Base-by-base conservation (phyloP, 306 rosid species). In the Dicorynia guianensis region DNA sequence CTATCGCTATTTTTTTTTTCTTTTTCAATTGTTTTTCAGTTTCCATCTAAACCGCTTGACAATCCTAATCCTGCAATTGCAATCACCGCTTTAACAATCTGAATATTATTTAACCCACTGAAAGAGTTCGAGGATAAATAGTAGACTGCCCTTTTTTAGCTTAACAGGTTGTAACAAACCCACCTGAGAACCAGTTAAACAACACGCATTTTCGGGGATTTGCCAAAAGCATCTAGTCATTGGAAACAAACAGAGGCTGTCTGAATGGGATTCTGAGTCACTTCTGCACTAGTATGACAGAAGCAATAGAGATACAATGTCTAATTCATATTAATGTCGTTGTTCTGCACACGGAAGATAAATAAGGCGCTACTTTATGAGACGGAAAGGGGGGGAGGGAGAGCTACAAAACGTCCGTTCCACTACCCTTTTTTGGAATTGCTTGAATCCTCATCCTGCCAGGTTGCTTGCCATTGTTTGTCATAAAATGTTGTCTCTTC, bases 391-490 rank as follows among this genome's bases (percentile, higher is more conserved):
- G 10, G 33, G 43, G n/a, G 35, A 36, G 39, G 19, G 56, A 47
- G 52, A 69, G 39, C 58, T 30, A 34, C 15, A 42, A 54, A 54
- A 54, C 68, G 50, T 25, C 67, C 65, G 70, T 74, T 65, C 81
- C 64, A 69, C 83, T 88, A 86, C 66, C 88, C 85, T 1, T 77
- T 82, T 75, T 80, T 86, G 72, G 87, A 69, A 78, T 68, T 77
- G 79, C 75, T 74, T 11, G 87, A 67, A 54, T 83, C 85, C 78
- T 96, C 91, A 57, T 92, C 99, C 87, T 89, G 89, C 98, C 99
- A 96, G 76, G 98, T 92, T 78, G 99, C 98, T 82, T 90, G 99
- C 99, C 99, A 96, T 86, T 96, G 99, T 85, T 89, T 96, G 85
- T 96, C 99, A 59, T 96, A 92, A 72, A 87, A 96, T 18, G 97